These are phyloP conservation scores for Garcia nutans DNA, from an alignment of 345 rosid species.

Conservation along the genomic window DNA sequence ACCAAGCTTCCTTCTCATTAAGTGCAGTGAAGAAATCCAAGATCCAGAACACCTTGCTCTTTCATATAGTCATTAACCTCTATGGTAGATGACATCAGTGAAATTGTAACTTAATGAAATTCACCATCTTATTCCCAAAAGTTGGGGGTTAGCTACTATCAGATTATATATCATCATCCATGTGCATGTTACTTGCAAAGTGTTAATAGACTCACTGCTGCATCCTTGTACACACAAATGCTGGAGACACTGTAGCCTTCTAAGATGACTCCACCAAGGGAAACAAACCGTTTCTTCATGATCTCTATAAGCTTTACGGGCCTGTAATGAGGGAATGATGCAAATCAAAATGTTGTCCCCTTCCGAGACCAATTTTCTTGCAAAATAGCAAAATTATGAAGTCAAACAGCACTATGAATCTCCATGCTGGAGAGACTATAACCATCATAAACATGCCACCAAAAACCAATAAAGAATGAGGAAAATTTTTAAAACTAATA, in stretches of 20 bases:
- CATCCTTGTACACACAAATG: conserved; percentile 59
- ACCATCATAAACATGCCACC: not conserved
- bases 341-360: conserved; percentile 14
- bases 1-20: not conserved
- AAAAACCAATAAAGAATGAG: not conserved
- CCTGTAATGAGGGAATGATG: conserved; percentile 39
- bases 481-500: not conserved
- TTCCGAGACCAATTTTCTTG: conserved; percentile 1
- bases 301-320: conserved; percentile 84
- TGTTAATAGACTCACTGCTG: conserved; percentile 56
- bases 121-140: not conserved
- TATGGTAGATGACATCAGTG: not conserved
- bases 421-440: not conserved
- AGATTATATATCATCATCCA: not conserved
- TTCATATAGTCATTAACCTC: conserved; percentile 7
- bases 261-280: conserved; percentile 81
- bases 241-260: conserved; percentile 70
- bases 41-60: not conserved
- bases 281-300: conserved; percentile 65
- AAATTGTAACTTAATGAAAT: not conserved
- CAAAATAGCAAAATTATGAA: not conserved
- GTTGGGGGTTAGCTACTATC: not conserved
- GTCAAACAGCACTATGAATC: not conserved
- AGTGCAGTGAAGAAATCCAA: not conserved
- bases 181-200: conserved; percentile 8